phyloP scores from a whole-genome alignment of 345 rosid genomes.

The Sisymbrium irio region DNA sequence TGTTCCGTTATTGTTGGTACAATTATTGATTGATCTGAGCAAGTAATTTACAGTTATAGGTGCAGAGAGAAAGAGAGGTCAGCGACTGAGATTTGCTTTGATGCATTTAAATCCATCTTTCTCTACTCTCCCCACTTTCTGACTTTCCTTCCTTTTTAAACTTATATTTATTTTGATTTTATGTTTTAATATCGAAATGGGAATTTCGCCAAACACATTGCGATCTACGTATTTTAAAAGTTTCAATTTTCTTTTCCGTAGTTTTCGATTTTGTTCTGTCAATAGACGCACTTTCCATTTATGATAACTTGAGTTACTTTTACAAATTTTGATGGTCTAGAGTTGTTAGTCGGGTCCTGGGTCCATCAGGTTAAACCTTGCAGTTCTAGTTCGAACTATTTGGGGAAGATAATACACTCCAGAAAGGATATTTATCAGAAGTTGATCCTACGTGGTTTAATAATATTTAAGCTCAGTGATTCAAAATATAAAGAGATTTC shows the following conservation, averaged over 20 bases:
- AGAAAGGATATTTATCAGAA: neutral
- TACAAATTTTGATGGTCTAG: neutral
- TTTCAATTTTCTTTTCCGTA: neutral
- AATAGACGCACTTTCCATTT: neutral
- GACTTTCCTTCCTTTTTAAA: neutral
- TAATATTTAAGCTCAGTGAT: too few species aligned
- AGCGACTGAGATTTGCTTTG: conserved; percentile 39
- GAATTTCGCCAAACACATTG: neutral
- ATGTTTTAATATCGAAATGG: neutral
- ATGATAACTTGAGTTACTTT: neutral
- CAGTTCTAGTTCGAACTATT: neutral
- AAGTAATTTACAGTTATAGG: conserved; percentile 34
- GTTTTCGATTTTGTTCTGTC: neutral
- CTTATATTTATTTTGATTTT: neutral
- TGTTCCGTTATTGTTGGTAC: conserved; percentile 5
- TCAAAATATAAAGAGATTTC: too few species aligned
- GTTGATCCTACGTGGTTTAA: neutral
- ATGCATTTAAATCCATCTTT: conserved; percentile 38
- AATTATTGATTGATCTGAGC: conserved; percentile 25
- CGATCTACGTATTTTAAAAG: neutral
- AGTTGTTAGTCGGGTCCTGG: neutral
- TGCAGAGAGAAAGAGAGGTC: conserved; percentile 26
- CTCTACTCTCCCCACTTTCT: conserved; percentile 14
- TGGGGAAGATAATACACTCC: neutral
- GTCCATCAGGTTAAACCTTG: neutral